Conservation (phyloP, 2,329 filamentous ascomycete species). For the Lizonia empirigonia region DNA sequence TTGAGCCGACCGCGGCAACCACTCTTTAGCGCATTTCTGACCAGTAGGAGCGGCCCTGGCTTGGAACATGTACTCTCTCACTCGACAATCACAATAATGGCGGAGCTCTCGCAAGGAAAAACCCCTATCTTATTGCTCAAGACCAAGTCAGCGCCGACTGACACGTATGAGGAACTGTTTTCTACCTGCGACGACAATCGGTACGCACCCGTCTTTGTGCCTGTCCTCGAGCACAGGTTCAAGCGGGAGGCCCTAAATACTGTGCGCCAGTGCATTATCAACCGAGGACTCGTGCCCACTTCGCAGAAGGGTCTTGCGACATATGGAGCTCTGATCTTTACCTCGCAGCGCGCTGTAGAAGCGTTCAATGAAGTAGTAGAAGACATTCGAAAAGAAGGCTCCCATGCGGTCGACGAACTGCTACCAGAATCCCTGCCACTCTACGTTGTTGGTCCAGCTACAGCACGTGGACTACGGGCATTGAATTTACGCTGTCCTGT, state of each 20-base stretch:
- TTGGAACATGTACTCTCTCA: slow-evolving; percentile 6
- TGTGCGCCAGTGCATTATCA: slow-evolving; percentile 59
- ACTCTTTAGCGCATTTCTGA: slow-evolving; percentile 8
- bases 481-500: slow-evolving; percentile 63
- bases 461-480: slow-evolving; percentile 70
- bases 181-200: slow-evolving; percentile 50
- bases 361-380: slow-evolving; percentile 70
- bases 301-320: slow-evolving; percentile 31
- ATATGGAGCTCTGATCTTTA: slow-evolving; percentile 83
- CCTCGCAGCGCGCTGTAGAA: slow-evolving; percentile 82
- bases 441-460: slow-evolving; percentile 83
- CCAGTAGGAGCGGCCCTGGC: slow-evolving; percentile 12
- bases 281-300: slow-evolving; percentile 46
- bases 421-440: slow-evolving; percentile 62
- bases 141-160: slow-evolving; percentile 72
- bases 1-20: slow-evolving; percentile 5
- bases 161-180: slow-evolving; percentile 75
- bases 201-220: slow-evolving; percentile 73
- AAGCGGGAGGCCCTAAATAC: slow-evolving; percentile 62
- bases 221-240: slow-evolving; percentile 75
- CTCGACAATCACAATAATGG: slow-evolving; percentile 28
- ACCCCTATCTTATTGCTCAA: slow-evolving; percentile 74
- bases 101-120: slow-evolving; percentile 25
- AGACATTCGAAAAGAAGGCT: slow-evolving; percentile 53
- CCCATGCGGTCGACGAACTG: slow-evolving; percentile 36